Base-by-base conservation (phyloP, 2,329 filamentous ascomycete genomes). In the Talaromyces sp. region DNA sequence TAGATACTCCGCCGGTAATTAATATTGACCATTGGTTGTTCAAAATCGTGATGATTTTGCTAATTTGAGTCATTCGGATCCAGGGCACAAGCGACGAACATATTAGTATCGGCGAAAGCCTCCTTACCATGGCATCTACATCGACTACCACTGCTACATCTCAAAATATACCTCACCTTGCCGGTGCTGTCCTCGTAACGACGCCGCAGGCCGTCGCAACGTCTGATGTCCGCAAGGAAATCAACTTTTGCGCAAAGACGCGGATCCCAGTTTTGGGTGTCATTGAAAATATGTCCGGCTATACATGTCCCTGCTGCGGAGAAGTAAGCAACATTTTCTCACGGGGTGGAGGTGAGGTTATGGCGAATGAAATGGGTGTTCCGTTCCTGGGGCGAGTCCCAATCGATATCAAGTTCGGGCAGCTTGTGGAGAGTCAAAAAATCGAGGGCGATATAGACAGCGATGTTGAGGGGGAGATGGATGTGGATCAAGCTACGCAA, bases 321-420 rank as follows among this genome's bases (percentile, higher is more conserved):
- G 92, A 97, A 73, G 95, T 93, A 75, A 96, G 91, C 57, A 91
- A 97, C 75, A 85, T 97, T 56, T 99, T 99, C 73, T 91, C 88
- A 56, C 92, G 90, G 59, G 94, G 94, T 3, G 94, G 94, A 3
- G 94, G 94, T 8, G 81, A 90, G 73, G 83, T 89, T 26, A 96
- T 99, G 92, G 92, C 93, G 7, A 79, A 85, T 54, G 92, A 97
- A 67, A 94, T 96, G 71, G 80, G 80, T 0, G 90, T 97, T 38
- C 85, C 84, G 17, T 97, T 97, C 68, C 75, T 97, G 57, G 94
- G 92, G 2, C 87, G 86, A 29, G 87, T 97, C 41, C 94, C 94
- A 1, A 92, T 99, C 69, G 94, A 99, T 77, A 90, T 92, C 21
- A 90, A 92, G 68, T 97, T 97, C 72, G 89, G 94, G 53, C 84